Percentiles rank a stretch among this genome's conserved stretches.
These are phyloP conservation scores for Diaporthe eres DNA, from an alignment of 2,329 filamentous ascomycete species.

Conservation along the genomic window DNA sequence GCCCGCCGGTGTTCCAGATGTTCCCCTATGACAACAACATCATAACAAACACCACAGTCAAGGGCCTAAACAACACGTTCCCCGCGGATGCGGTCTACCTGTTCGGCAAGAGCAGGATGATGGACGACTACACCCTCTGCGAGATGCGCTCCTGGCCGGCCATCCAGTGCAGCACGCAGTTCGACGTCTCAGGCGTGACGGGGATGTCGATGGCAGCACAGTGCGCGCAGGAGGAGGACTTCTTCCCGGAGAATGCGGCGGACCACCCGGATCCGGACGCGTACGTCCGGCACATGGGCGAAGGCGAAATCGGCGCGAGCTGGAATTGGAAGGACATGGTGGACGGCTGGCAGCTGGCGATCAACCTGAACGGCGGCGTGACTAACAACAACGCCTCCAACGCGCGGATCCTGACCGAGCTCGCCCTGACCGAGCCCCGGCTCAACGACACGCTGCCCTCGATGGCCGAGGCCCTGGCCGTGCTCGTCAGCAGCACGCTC, in stretches of 20 bases:
- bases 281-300: slow-evolving; percentile 63
- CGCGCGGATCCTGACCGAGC: slow-evolving; percentile 69
- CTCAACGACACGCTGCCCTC: slow-evolving; percentile 72
- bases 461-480: slow-evolving; percentile 80
- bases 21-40: slow-evolving; percentile 77
- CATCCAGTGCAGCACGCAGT: slow-evolving; percentile 76
- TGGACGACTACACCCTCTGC: slow-evolving; percentile 75
- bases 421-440: slow-evolving; percentile 57
- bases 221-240: slow-evolving; percentile 60
- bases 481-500: slow-evolving; percentile 76
- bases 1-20: slow-evolving; percentile 67
- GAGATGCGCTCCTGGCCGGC: slow-evolving; percentile 75
- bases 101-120: slow-evolving; percentile 64
- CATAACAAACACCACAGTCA: slow-evolving; percentile 66
- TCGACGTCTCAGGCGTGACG: slow-evolving; percentile 66
- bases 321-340: slow-evolving; percentile 70
- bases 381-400: slow-evolving; percentile 71
- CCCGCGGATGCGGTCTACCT: slow-evolving; percentile 74
- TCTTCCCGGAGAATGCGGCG: slow-evolving; percentile 19
- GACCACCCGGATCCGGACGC: slow-evolving; percentile 60
- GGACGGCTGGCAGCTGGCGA: slow-evolving; percentile 66
- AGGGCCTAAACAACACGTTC: neutral
- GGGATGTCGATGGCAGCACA: slow-evolving; percentile 72
- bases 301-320: slow-evolving; percentile 48
- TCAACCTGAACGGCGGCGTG: slow-evolving; percentile 70